Evolutionary conservation across 148 eudicot genomes (phyloP).

Genomic region (Limonium bicolor): DNA sequence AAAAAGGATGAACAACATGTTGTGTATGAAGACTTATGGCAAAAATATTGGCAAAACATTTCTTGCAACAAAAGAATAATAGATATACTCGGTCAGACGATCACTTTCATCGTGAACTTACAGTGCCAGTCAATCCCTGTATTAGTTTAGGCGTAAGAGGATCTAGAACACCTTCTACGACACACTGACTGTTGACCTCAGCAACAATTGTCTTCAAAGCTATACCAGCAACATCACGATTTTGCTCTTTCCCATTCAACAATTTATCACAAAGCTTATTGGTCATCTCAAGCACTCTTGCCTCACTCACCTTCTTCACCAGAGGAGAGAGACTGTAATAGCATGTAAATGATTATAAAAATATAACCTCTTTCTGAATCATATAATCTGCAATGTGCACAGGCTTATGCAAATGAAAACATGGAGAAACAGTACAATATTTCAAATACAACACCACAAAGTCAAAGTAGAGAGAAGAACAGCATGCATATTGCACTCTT

Average conservation of each 20-base stretch:
- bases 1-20: no score
- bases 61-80: no score
- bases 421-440: no score
- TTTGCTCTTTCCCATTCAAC: slow-evolving; percentile 78
- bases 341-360: slow-evolving; percentile 4
- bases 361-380: neutral
- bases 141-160: slow-evolving; percentile 68
- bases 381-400: neutral
- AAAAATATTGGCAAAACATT: no score
- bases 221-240: slow-evolving; percentile 95
- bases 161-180: slow-evolving; percentile 55
- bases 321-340: slow-evolving; percentile 79
- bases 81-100: neutral
- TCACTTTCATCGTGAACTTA: slow-evolving; percentile 29
- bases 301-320: slow-evolving; percentile 81
- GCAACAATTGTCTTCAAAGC: slow-evolving; percentile 93
- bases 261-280: slow-evolving; percentile 71
- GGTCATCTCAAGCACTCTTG: slow-evolving; percentile 76
- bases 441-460: neutral
- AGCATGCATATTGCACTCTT: neutral
- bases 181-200: slow-evolving; percentile 60
- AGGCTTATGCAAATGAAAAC: neutral
- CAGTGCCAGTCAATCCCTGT: slow-evolving; percentile 58
- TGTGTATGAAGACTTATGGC: no score
- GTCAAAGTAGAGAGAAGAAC: neutral